These are phyloP conservation scores for Jatropha curcas DNA, from an alignment of 345 rosid genomes.

Conservation along the genomic window DNA sequence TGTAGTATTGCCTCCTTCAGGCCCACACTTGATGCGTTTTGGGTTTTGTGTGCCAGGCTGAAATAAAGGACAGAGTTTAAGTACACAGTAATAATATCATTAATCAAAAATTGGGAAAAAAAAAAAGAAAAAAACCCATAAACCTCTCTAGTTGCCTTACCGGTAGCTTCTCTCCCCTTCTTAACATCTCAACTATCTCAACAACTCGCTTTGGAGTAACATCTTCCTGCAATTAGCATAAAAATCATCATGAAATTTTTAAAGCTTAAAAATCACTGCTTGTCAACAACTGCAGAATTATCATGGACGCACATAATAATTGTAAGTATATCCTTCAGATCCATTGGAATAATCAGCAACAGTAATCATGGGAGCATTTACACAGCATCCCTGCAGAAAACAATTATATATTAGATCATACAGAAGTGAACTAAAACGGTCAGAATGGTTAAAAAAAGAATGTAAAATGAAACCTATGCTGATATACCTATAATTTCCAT, in stretches of 20 bases:
- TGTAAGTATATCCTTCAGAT: slow-evolving; percentile 92
- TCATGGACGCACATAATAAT: slow-evolving; percentile 69
- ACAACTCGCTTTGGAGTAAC: slow-evolving; percentile 81
- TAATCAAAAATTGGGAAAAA: neutral
- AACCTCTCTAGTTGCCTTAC: slow-evolving; percentile 44
- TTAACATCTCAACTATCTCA: slow-evolving; percentile 84
- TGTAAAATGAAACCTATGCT: neutral
- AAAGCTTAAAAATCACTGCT: neutral
- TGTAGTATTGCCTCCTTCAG: slow-evolving; percentile 94
- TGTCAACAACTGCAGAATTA: slow-evolving; percentile 9
- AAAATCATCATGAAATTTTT: slow-evolving; percentile 22
- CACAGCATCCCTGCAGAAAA: slow-evolving; percentile 86
- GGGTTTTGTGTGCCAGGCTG: slow-evolving; percentile 97
- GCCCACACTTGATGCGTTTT: slow-evolving; percentile 76
- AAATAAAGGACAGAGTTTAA: slow-evolving; percentile 9
- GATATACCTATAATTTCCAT: neutral
- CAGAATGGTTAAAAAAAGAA: neutral
- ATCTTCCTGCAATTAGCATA: slow-evolving; percentile 74
- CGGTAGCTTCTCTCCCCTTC: slow-evolving; percentile 87
- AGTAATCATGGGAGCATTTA: slow-evolving; percentile 98
- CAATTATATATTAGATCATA: slow-evolving; percentile 10
- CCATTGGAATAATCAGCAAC: slow-evolving; percentile 95
- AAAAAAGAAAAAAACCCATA: neutral
- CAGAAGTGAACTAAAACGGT: slow-evolving; percentile 3
- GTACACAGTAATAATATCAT: neutral